These are phyloP conservation scores for Shiraia sp. DNA, from an alignment of 2,329 filamentous ascomycete species.

Conservation along the genomic window DNA sequence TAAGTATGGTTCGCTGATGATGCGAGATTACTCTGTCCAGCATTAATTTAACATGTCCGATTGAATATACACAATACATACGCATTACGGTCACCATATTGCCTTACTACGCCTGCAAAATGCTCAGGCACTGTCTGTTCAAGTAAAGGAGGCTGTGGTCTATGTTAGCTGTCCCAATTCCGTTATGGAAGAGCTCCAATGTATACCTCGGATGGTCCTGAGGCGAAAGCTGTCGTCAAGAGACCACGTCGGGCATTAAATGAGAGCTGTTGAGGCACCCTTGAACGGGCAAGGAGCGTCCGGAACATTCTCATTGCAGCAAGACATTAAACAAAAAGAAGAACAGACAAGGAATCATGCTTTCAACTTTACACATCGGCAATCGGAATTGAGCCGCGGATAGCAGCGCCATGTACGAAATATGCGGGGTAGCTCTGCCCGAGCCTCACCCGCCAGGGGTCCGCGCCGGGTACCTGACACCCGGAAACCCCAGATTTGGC, in stretches of 20 bases:
- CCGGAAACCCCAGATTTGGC: too few relatives aligned
- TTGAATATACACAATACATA: conserved; percentile 36
- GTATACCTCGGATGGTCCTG: conserved; percentile 39
- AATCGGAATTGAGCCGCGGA: too few relatives aligned
- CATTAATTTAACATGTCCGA: conserved; percentile 4
- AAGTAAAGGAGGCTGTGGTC: conserved; percentile 65
- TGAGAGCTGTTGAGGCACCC: conserved; percentile 5
- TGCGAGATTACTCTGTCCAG: conserved; percentile 57
- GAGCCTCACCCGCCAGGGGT: too few relatives aligned
- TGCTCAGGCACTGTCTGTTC: conserved; percentile 72
- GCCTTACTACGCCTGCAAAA: conserved; percentile 67
- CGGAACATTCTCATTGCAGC: conserved; percentile 31
- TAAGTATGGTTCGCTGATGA: conserved; percentile 67
- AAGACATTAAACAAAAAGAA: conserved; percentile 14
- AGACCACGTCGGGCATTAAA: conserved; percentile 26
- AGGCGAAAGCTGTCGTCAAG: conserved; percentile 36
- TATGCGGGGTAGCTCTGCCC: too few relatives aligned
- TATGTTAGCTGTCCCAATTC: conserved; percentile 10
- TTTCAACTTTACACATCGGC: too few relatives aligned
- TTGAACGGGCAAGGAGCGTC: conserved; percentile 24
- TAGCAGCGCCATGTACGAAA: too few relatives aligned
- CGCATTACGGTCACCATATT: conserved; percentile 67
- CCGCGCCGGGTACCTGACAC: too few relatives aligned
- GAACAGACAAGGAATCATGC: too few relatives aligned
- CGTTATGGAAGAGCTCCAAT: conserved; percentile 3